A percentile compares a stretch with the other conserved stretches of the same genome.
These are phyloP conservation scores for Mycena filopes DNA, from an alignment of 768 basidiomycete genomes.

Conservation along the genomic window DNA sequence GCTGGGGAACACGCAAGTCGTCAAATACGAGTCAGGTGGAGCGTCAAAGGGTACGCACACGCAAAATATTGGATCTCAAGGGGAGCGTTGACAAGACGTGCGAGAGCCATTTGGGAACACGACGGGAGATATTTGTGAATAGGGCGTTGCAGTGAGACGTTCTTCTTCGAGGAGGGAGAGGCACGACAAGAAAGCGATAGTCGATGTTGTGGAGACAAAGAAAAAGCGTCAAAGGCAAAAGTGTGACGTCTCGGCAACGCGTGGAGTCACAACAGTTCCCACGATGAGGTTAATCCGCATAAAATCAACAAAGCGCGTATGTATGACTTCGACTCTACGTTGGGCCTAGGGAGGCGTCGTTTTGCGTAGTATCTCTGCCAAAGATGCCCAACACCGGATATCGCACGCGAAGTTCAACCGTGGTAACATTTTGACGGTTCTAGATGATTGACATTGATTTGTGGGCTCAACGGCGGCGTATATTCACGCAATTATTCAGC, in stretches of 20 bases:
- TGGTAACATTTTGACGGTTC: neutral
- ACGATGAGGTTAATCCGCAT: neutral
- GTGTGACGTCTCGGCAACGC: neutral
- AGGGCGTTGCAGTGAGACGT: neutral
- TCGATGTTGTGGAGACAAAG: slow-evolving; percentile 1
- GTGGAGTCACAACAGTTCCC: neutral
- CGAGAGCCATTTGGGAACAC: slow-evolving; percentile 16
- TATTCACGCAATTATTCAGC: no score
- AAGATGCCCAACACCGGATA: no score
- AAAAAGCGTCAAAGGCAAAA: neutral
- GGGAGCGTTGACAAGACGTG: slow-evolving; percentile 14
- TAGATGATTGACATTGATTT: neutral
- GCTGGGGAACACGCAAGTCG: neutral
- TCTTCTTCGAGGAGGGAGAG: neutral
- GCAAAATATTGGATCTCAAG: slow-evolving; percentile 16
- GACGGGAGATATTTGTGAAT: no score
- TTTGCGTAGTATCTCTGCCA: no score
- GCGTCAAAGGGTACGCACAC: slow-evolving; percentile 12
- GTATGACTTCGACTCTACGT: no score
- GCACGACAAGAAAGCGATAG: slow-evolving; percentile 1
- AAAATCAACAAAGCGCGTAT: neutral
- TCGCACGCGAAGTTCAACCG: neutral
- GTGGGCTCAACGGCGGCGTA: no score
- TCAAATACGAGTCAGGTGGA: neutral
- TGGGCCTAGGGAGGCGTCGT: no score